Evolutionary conservation across 75 land plant species (phyloP).

Genomic region (Pinus taeda): DNA sequence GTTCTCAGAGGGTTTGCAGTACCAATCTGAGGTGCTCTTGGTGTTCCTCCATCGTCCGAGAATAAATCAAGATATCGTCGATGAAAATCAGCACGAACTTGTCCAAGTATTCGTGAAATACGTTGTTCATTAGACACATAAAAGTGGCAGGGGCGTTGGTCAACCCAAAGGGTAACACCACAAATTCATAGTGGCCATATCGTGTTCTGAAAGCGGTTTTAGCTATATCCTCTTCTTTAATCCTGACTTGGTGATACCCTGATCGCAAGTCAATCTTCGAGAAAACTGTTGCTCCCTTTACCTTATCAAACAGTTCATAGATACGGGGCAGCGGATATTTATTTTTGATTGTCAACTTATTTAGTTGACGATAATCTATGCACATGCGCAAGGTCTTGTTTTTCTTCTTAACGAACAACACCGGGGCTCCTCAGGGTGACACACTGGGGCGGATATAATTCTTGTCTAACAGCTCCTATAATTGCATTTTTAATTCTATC

Average conservation of each 20-base stretch:
- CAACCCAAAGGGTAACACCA: conserved; percentile 15
- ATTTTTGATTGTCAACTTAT: conserved; percentile 25
- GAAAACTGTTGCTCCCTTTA: conserved; percentile 10
- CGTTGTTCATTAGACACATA: conserved; percentile 9
- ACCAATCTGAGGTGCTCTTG: background rate
- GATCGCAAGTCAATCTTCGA: conserved; percentile 4
- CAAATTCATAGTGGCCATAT: conserved; percentile 26
- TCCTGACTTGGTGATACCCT: background rate
- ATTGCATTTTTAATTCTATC: background rate
- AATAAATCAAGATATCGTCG: no score
- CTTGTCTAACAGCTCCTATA: conserved; percentile 14
- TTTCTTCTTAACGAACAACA: conserved; percentile 23
- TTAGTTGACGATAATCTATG: conserved; percentile 21
- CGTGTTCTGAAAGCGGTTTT: conserved; percentile 16
- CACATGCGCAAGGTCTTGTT: conserved; percentile 11
- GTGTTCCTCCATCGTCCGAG: no score
- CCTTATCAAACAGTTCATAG: conserved; percentile 24
- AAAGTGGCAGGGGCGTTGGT: background rate
- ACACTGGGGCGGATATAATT: conserved; percentile 13
- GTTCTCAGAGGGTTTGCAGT: conserved; percentile 8
- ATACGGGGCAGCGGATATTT: conserved; percentile 24
- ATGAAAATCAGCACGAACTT: conserved; percentile 12
- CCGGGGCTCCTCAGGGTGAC: conserved; percentile 20
- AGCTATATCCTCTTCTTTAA: conserved; percentile 7
- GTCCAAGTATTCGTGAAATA: background rate